Percentiles rank a stretch among this genome's conserved stretches.
These are phyloP conservation scores for Plectosphaerella plurivora DNA, from an alignment of 2,329 filamentous ascomycete species.

Conservation along the genomic window DNA sequence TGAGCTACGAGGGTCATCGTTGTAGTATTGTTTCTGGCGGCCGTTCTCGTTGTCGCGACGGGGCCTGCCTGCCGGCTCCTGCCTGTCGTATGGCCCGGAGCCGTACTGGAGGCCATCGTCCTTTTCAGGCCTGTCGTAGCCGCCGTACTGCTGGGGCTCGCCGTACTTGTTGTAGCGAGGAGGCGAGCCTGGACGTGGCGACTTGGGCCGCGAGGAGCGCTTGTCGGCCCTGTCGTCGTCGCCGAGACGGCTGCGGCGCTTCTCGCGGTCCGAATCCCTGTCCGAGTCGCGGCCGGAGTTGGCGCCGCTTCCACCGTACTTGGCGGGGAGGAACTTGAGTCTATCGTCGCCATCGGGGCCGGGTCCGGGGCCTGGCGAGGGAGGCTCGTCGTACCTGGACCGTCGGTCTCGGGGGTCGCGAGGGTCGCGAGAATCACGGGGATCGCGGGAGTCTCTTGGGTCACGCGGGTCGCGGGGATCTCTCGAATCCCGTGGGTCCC, in stretches of 20 bases:
- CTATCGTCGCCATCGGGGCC: constrained; percentile 25
- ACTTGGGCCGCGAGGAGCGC: constrained; percentile 7
- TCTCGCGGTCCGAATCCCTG: constrained; percentile 19
- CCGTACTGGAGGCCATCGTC: constrained; percentile 21
- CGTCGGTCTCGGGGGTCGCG: constrained; percentile 24
- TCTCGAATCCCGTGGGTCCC: constrained; percentile 4
- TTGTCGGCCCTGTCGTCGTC: constrained; percentile 37
- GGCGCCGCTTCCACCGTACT: constrained; percentile 35
- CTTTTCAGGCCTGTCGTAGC: constrained; percentile 17
- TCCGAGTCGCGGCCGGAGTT: constrained; percentile 10
- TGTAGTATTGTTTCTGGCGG: constrained; percentile 21
- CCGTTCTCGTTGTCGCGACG: background rate
- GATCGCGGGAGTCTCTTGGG: constrained; percentile 8
- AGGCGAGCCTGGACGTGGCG: constrained; percentile 11
- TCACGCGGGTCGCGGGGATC: constrained; percentile 13
- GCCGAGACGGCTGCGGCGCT: constrained; percentile 13
- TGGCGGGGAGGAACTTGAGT: constrained; percentile 41
- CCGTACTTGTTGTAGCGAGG: constrained; percentile 17
- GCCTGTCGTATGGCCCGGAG: background rate
- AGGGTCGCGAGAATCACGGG: constrained; percentile 10
- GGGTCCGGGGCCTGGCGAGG: constrained; percentile 5
- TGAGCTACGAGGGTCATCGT: constrained; percentile 31
- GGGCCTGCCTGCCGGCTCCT: background rate
- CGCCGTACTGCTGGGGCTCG: constrained; percentile 16
- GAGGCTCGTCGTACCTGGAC: constrained; percentile 16